A percentile compares a stretch with the other conserved stretches of the same genome.
These are phyloP conservation scores for Mortierella antarctica DNA, from an alignment of 192 early-diverging fungal species.

Conservation along the genomic window DNA sequence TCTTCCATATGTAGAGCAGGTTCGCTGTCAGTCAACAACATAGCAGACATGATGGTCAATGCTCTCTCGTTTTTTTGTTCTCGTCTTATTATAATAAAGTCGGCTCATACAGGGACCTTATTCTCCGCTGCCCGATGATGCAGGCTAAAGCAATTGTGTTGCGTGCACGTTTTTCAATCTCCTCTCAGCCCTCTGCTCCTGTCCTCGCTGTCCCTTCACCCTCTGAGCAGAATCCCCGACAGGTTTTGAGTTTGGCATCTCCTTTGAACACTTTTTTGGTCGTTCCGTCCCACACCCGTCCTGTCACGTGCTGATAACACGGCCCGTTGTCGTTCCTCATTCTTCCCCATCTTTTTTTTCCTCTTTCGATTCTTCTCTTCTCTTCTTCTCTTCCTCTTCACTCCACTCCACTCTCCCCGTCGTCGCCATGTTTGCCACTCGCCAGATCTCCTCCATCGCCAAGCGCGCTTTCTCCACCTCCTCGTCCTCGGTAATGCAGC, in stretches of 20 bases:
- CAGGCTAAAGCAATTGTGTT: too few species aligned
- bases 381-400: conserved; percentile 1
- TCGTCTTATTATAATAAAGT: too few species aligned
- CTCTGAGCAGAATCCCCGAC: conserved; percentile 20
- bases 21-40: not conserved
- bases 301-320: conserved; percentile 2
- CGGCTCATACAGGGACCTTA: too few species aligned
- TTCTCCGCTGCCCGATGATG: too few species aligned
- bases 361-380: conserved; percentile 1
- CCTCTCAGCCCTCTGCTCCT: not conserved
- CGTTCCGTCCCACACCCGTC: too few species aligned
- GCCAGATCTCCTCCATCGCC: conserved; percentile 47
- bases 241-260: not conserved
- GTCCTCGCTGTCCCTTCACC: not conserved
- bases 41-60: too few species aligned
- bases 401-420: conserved; percentile 2
- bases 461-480: conserved; percentile 71
- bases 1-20: conserved; percentile 69
- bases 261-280: not conserved
- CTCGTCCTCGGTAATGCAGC: conserved; percentile 57
- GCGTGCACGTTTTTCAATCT: too few species aligned
- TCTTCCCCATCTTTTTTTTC: not conserved
- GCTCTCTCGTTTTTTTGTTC: too few species aligned
- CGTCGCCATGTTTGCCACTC: conserved; percentile 38
- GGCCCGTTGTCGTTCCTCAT: not conserved